Conservation (phyloP, 192 early-diverging fungal genomes). For the Backusella australiensis region DNA sequence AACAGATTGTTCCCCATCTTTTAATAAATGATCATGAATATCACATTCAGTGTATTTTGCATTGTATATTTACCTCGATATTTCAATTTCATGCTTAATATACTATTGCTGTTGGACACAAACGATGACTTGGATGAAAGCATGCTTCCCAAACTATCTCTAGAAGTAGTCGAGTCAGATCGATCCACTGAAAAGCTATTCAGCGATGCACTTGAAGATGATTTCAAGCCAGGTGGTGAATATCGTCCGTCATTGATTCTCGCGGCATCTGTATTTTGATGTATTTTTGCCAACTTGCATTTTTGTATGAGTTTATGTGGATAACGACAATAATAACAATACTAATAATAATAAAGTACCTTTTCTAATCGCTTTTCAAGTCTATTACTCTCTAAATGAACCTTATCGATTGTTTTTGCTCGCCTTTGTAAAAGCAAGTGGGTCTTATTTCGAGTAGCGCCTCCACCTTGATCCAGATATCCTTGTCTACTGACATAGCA, state of each 20-base stretch:
- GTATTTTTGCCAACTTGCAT: conserved; percentile 29
- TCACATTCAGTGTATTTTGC: too few relatives aligned
- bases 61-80: conserved; percentile 18
- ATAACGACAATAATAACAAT: not conserved
- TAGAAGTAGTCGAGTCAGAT: conserved; percentile 28
- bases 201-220: not conserved
- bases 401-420: conserved; percentile 49
- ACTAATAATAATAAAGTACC: conserved; percentile 28
- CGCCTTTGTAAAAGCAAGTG: conserved; percentile 49
- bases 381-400: conserved; percentile 68
- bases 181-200: conserved; percentile 5
- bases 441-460: conserved; percentile 48
- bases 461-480: conserved; percentile 37
- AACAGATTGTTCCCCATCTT: conserved; percentile 18
- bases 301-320: not conserved
- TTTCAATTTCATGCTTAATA: conserved; percentile 32
- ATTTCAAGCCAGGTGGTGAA: not conserved
- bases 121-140: conserved; percentile 13
- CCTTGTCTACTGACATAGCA: conserved; percentile 49
- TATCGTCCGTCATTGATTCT: not conserved
- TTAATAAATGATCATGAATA: too few relatives aligned
- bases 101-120: conserved; percentile 22
- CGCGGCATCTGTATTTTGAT: conserved; percentile 17
- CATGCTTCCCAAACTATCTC: conserved; percentile 27
- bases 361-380: conserved; percentile 75